Evolutionary conservation across 1,284 basidiomycete genomes (phyloP).

Genomic region (Trametes sp.): DNA sequence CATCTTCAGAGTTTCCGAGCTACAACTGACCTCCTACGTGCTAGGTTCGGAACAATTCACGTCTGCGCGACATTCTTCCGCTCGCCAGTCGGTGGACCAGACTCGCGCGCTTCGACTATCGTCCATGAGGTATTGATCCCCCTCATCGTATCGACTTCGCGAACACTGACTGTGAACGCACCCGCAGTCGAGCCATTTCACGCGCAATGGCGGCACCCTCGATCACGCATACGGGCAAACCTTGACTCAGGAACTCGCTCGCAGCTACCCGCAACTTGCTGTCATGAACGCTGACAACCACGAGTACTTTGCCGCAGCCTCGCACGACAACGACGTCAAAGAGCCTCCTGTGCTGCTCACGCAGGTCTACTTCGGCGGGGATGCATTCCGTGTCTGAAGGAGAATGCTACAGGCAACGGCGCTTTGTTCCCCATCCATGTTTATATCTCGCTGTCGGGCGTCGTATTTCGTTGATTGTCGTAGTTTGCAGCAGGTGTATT

Average conservation of each 20-base stretch:
- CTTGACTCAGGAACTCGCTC: conserved; percentile 48
- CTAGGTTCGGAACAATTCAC: conserved; percentile 47
- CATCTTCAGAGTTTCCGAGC: not conserved
- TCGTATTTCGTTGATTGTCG: too few species aligned
- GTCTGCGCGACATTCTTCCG: conserved; percentile 59
- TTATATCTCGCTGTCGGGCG: too few species aligned
- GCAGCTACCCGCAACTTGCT: conserved; percentile 48
- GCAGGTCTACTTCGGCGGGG: not conserved
- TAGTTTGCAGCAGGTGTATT: too few species aligned
- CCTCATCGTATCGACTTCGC: not conserved
- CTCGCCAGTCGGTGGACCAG: conserved; percentile 52
- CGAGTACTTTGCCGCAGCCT: conserved; percentile 50
- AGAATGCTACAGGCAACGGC: too few species aligned
- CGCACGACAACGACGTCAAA: not conserved
- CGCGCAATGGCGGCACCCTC: conserved; percentile 51
- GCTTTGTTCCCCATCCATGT: too few species aligned
- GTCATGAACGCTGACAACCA: conserved; percentile 57
- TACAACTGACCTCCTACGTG: too few species aligned
- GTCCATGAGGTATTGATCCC: conserved; percentile 39
- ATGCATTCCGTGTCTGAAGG: not conserved
- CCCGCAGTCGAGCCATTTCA: conserved; percentile 53
- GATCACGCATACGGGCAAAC: conserved; percentile 56
- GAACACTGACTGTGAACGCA: not conserved
- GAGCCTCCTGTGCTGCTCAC: not conserved
- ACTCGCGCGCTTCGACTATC: conserved; percentile 48